Evolutionary conservation across 768 basidiomycete species (phyloP).

Genomic region (Nidularia sp.): DNA sequence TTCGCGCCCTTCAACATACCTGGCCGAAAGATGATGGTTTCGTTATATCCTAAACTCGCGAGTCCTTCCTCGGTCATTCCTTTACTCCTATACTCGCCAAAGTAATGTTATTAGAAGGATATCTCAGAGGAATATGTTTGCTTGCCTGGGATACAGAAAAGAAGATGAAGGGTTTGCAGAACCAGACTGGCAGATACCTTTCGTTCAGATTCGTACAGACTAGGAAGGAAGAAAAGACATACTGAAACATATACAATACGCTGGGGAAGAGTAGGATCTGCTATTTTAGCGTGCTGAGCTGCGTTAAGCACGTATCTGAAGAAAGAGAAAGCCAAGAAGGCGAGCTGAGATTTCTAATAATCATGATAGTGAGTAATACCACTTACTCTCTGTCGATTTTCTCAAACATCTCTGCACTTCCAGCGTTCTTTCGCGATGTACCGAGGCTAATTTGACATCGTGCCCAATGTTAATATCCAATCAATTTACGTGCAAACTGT

Average conservation of each 20-base stretch:
- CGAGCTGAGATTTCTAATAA: no score
- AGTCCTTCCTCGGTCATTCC: slow-evolving; percentile 70
- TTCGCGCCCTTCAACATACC: slow-evolving; percentile 44
- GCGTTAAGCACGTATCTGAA: slow-evolving; percentile 71
- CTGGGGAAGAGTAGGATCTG: slow-evolving; percentile 43
- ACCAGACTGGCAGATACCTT: slow-evolving; percentile 26
- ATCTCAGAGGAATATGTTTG: neutral
- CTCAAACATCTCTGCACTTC: slow-evolving; percentile 62
- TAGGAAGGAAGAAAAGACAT: slow-evolving; percentile 10
- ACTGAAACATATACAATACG: slow-evolving; percentile 72
- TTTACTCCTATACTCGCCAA: slow-evolving; percentile 48
- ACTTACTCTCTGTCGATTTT: slow-evolving; percentile 74
- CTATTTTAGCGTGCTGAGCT: slow-evolving; percentile 57
- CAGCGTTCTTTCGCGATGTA: slow-evolving; percentile 57
- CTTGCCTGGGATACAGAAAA: slow-evolving; percentile 50
- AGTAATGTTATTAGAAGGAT: neutral
- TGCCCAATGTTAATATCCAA: neutral
- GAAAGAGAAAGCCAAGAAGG: neutral
- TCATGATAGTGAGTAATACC: neutral
- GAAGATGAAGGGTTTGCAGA: slow-evolving; percentile 45
- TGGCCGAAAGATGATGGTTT: slow-evolving; percentile 71
- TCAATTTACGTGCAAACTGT: neutral
- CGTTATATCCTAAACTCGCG: slow-evolving; percentile 63
- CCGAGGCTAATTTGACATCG: slow-evolving; percentile 42
- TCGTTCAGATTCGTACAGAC: neutral